phyloP scores from a whole-genome alignment of 495 filamentous ascomycete genomes.

The Annulohypoxylon nitens region DNA sequence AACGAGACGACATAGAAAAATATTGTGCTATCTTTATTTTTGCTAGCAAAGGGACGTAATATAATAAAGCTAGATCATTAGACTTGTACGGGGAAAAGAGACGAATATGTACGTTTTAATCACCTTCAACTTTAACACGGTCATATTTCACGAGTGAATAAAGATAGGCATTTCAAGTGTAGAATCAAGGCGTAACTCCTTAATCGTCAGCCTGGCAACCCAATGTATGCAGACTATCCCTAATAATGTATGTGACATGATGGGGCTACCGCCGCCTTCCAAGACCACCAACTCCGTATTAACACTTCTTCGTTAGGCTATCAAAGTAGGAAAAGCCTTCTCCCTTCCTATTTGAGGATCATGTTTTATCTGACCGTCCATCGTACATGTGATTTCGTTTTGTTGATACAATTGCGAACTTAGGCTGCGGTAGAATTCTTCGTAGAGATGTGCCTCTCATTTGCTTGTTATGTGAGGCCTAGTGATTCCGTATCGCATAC shows the following conservation, averaged over 20 bases:
- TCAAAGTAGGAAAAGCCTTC: neutral
- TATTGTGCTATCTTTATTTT: neutral
- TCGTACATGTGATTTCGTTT: neutral
- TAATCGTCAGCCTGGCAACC: neutral
- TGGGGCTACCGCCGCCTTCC: neutral
- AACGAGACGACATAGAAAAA: neutral
- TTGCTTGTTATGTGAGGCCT: neutral
- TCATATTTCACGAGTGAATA: no score
- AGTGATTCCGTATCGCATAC: neutral
- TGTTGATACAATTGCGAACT: slow-evolving; percentile 13
- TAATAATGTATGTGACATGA: neutral
- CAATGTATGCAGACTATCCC: neutral
- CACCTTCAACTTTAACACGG: neutral
- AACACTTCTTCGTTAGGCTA: neutral
- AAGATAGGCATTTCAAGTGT: no score
- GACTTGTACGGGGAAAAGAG: no score
- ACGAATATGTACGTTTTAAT: neutral
- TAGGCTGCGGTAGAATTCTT: neutral
- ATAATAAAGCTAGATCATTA: no score
- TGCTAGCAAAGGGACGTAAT: no score
- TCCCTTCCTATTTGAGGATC: neutral
- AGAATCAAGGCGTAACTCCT: neutral
- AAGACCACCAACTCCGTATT: neutral
- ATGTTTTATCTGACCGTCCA: neutral
- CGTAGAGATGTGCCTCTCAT: neutral